Conservation (phyloP, 345 rosid genomes). For the Pelargonium nanum region DNA sequence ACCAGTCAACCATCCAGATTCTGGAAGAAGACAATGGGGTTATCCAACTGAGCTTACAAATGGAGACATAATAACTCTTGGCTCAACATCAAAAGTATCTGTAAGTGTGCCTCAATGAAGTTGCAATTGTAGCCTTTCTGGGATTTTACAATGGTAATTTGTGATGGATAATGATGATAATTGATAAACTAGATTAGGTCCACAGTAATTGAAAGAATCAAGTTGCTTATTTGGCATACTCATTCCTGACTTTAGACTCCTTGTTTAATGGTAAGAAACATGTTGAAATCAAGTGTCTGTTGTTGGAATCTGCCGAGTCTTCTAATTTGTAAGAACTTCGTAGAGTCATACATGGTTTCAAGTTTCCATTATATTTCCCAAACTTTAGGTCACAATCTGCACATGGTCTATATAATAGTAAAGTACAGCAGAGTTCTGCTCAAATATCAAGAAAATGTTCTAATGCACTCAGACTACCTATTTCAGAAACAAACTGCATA, state of each 20-base stretch:
- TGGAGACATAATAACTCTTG: conserved; percentile 79
- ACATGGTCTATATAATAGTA: background rate
- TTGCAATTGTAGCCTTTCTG: background rate
- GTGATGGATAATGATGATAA: background rate
- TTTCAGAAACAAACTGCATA: background rate
- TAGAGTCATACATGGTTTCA: background rate
- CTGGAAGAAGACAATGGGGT: conserved; percentile 75
- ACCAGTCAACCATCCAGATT: conserved; percentile 49
- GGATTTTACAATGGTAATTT: background rate
- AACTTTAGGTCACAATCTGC: too few relatives aligned
- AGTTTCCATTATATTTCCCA: background rate
- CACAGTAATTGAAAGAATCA: too few relatives aligned
- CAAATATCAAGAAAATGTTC: background rate
- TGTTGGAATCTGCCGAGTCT: background rate
- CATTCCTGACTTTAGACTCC: too few relatives aligned
- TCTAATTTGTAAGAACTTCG: background rate
- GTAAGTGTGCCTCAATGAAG: conserved; percentile 33
- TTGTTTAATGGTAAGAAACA: too few relatives aligned
- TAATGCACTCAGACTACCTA: background rate
- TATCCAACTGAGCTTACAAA: conserved; percentile 60
- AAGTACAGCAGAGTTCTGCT: background rate
- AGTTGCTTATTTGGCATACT: too few relatives aligned
- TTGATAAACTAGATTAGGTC: background rate
- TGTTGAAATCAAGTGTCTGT: background rate
- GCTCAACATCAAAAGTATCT: conserved; percentile 60